Percentiles rank a stretch among this genome's conserved stretches.
These are phyloP conservation scores for Nicotiana undulata DNA, from an alignment of 257 asterid genomes.

Conservation along the genomic window DNA sequence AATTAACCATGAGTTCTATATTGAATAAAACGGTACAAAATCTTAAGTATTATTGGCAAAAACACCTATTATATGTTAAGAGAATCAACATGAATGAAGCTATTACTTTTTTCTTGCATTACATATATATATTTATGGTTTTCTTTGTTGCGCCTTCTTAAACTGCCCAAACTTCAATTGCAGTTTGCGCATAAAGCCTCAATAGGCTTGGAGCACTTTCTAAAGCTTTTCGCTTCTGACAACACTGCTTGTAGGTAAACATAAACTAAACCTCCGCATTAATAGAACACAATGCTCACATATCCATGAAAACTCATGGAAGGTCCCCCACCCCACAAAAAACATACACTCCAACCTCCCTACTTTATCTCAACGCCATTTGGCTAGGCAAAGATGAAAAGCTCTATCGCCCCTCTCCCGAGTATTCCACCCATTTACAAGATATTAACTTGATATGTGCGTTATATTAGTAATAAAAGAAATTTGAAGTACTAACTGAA, in stretches of 20 bases:
- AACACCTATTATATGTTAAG: too few relatives aligned
- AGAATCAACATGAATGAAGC: too few relatives aligned
- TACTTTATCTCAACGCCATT: neutral
- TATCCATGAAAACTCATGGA: neutral
- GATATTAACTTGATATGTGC: neutral
- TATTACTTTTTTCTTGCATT: too few relatives aligned
- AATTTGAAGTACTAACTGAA: neutral
- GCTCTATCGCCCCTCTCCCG: neutral
- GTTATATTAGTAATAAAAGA: neutral
- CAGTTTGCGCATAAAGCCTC: too few relatives aligned
- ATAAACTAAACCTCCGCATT: neutral
- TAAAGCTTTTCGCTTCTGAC: too few relatives aligned
- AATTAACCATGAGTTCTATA: too few relatives aligned
- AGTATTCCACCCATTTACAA: neutral
- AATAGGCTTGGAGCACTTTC: too few relatives aligned
- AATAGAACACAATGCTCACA: neutral
- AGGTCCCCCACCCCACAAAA: neutral
- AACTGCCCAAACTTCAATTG: too few relatives aligned
- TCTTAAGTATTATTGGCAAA: too few relatives aligned
- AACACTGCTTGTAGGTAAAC: neutral
- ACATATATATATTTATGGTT: too few relatives aligned
- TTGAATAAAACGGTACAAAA: too few relatives aligned
- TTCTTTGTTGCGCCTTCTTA: too few relatives aligned
- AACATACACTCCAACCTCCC: neutral
- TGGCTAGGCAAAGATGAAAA: neutral